Conservation (phyloP, 2,329 filamentous ascomycete genomes). For the Nemania abortiva region DNA sequence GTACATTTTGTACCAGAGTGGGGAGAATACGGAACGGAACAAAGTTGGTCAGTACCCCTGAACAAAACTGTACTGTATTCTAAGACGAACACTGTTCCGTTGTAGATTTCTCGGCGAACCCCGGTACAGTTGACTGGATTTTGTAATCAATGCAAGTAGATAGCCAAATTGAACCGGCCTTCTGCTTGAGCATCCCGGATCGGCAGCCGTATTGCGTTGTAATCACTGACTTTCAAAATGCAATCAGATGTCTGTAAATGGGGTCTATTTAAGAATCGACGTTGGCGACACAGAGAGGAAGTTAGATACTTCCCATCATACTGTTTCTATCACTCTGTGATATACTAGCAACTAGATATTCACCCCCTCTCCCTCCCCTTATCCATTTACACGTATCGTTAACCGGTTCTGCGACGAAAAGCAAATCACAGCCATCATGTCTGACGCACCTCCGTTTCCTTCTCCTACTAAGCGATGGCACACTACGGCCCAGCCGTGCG, state of each 20-base stretch:
- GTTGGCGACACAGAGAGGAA: too few relatives aligned
- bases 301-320: too few relatives aligned
- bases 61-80: neutral
- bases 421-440: neutral
- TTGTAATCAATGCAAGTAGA: neutral
- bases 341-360: neutral
- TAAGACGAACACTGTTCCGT: too few relatives aligned
- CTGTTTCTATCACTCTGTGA: too few relatives aligned
- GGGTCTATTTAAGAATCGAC: neutral
- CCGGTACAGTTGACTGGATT: neutral
- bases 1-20: slow-evolving; percentile 1
- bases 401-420: neutral
- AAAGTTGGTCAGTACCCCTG: too few relatives aligned
- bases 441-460: neutral
- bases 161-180: neutral
- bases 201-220: too few relatives aligned
- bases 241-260: neutral
- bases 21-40: neutral
- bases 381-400: neutral
- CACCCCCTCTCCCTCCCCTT: neutral
- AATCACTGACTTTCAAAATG: too few relatives aligned
- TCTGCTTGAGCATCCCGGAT: neutral
- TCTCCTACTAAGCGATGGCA: neutral
- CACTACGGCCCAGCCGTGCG: neutral
- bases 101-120: too few relatives aligned